phyloP scores from a whole-genome alignment of 306 rosid species.

The Prunus mume region DNA sequence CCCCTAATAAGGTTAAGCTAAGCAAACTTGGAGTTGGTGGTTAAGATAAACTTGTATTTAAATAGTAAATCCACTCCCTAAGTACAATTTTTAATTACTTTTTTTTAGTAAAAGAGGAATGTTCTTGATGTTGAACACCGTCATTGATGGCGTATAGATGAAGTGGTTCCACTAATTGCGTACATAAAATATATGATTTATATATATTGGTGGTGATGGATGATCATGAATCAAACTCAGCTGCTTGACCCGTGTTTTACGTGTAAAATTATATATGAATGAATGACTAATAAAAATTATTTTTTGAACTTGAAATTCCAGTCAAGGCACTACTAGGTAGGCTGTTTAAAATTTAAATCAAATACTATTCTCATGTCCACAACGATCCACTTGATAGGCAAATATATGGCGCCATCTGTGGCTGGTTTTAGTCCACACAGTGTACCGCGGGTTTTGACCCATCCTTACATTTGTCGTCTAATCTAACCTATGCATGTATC shows the following conservation, averaged over 20 bases:
- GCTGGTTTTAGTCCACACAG: neutral
- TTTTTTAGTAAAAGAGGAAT: neutral
- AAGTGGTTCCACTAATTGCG: conserved; percentile 22
- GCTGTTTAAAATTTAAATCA: neutral
- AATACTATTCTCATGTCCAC: neutral
- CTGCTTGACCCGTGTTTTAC: conserved; percentile 32
- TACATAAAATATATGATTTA: neutral
- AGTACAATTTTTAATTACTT: neutral
- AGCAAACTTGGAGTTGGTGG: neutral
- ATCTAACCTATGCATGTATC: too few relatives aligned
- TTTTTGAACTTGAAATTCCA: neutral
- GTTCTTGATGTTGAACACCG: conserved; percentile 6
- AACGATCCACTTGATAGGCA: neutral
- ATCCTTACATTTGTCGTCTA: too few relatives aligned
- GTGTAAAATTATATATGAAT: conserved; percentile 1
- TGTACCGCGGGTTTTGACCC: too few relatives aligned
- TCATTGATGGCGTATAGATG: conserved; percentile 31
- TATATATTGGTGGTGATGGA: too few relatives aligned
- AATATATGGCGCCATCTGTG: neutral
- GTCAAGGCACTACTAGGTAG: conserved; percentile 29
- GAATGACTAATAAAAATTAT: neutral
- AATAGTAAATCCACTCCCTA: neutral
- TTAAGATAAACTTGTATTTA: neutral
- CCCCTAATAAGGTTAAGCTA: neutral
- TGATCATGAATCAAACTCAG: conserved; percentile 7